A percentile compares a stretch with the other conserved stretches of the same genome.
These are phyloP conservation scores for Trichaptum fuscoviolaceum DNA, from an alignment of 768 basidiomycete genomes.

Conservation along the genomic window DNA sequence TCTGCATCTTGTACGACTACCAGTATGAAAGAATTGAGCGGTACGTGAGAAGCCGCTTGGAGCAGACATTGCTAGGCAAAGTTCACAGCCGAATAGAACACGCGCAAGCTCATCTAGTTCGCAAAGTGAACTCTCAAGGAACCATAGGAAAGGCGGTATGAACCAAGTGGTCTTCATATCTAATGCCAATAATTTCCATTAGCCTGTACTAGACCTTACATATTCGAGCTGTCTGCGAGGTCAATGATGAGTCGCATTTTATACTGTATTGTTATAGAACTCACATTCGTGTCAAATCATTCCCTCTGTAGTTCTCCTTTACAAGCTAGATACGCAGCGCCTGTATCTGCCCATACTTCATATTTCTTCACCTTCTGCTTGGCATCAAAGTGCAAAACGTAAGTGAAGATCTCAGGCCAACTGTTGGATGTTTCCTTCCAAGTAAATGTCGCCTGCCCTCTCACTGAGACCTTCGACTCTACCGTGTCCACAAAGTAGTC, in stretches of 20 bases:
- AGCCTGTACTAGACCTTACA: not conserved
- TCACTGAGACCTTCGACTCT: constrained; percentile 45
- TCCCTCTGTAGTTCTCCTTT: constrained; percentile 27
- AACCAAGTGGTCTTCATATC: not conserved
- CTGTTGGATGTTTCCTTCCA: constrained; percentile 48
- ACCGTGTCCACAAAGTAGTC: constrained; percentile 51
- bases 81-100: constrained; percentile 1
- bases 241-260: not conserved
- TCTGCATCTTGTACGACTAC: constrained; percentile 5
- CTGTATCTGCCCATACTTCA: constrained; percentile 68
- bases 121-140: not conserved
- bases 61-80: constrained; percentile 2
- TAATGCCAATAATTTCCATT: not conserved
- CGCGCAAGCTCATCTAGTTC: not conserved
- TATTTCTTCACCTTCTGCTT: constrained; percentile 49
- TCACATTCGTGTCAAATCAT: not conserved
- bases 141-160: not conserved
- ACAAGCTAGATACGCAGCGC: constrained; percentile 55
- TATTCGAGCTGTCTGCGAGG: not conserved
- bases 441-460: constrained; percentile 49
- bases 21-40: not conserved
- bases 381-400: constrained; percentile 56
- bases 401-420: constrained; percentile 60
- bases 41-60: not conserved
- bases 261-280: not conserved